phyloP scores from a whole-genome alignment of 345 rosid genomes.

The Populus deltoides region DNA sequence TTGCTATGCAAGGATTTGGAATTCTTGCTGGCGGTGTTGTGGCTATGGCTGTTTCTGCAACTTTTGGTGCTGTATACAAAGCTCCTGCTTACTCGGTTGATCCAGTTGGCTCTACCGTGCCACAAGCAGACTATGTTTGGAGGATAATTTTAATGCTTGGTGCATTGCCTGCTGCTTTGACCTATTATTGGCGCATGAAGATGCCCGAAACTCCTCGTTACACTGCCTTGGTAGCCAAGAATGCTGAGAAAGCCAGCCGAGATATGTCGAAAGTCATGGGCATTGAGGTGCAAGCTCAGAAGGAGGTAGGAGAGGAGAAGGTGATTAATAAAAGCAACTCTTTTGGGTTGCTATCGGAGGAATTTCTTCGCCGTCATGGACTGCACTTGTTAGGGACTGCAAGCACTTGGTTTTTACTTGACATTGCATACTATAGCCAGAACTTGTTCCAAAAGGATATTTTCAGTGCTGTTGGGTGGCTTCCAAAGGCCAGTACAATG shows the following conservation, averaged over 20 bases:
- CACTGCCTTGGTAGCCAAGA: conserved; percentile 37
- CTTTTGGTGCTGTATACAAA: conserved; percentile 27
- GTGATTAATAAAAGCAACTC: background rate
- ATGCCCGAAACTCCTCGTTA: conserved; percentile 44
- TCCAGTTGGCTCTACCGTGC: conserved; percentile 27
- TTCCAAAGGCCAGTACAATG: conserved; percentile 1
- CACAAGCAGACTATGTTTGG: conserved; percentile 42
- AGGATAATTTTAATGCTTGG: conserved; percentile 40
- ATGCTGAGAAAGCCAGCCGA: conserved; percentile 31
- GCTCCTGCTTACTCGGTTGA: conserved; percentile 20
- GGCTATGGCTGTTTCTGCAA: conserved; percentile 32
- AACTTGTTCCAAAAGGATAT: conserved; percentile 14
- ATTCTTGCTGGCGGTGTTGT: conserved; percentile 39
- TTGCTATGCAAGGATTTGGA: conserved; percentile 48
- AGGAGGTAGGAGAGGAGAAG: background rate
- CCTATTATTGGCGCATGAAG: conserved; percentile 37
- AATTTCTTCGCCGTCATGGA: conserved; percentile 10
- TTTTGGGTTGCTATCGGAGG: conserved; percentile 2
- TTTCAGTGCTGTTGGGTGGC: conserved; percentile 6
- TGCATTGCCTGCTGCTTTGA: conserved; percentile 36
- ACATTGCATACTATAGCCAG: conserved; percentile 11
- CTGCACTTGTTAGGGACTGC: conserved; percentile 1
- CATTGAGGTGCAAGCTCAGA: conserved; percentile 28
- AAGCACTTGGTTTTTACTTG: conserved; percentile 1
- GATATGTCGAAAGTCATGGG: conserved; percentile 31